Base-by-base conservation (phyloP, 495 filamentous ascomycete genomes). In the Talaromyces liani region DNA sequence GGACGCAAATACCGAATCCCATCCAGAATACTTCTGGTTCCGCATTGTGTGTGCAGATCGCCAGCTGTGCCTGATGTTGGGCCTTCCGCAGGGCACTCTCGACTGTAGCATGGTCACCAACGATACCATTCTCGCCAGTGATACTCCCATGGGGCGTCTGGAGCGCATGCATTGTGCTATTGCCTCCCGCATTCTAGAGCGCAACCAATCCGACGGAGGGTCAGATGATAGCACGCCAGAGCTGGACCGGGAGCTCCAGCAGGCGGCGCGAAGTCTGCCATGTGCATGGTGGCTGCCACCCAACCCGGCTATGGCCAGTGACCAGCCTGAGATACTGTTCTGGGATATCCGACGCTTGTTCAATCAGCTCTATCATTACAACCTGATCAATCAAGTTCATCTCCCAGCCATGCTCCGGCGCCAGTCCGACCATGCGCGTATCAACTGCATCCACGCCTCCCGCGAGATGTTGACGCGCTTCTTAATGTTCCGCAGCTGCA, bases 1-100 rank as follows among this genome's bases (percentile, higher is more conserved):
- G 10, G 64, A 70, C 33, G 63, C 49, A 0, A 22, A 69, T 10
- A 68, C 67, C 14, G 57, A 64, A 58, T 58, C 56, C 14, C 12
- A 73, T 36, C 65, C 71, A 29, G 63, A 67, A 14, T 45, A 65
- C 49, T 63, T 75, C 14, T 75, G 71, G 65, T 67, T 68, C 56
- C 67, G 71, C 25, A 69, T 75, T 4, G 61, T 66, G n/a, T 39
- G 62, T 47, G 45, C 68, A 33, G 82, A 85, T 58, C 77, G 80
- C 12, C 73, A 79, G 36, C 58, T 81, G 6, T 78, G 75, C n/a
- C 64, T 84, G 18, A 69, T 80, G 25, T 68, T 84, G 0, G 82
- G 82, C n/a, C 69, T 84, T 10, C 78, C 81, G 3, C 74, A 78
- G 61, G 67, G 64, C 12, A 69, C 74, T 10, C 36, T 61, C 14